phyloP scores from a whole-genome alignment of 1,284 basidiomycete species.

The Exobasidium cylindrosporum region DNA sequence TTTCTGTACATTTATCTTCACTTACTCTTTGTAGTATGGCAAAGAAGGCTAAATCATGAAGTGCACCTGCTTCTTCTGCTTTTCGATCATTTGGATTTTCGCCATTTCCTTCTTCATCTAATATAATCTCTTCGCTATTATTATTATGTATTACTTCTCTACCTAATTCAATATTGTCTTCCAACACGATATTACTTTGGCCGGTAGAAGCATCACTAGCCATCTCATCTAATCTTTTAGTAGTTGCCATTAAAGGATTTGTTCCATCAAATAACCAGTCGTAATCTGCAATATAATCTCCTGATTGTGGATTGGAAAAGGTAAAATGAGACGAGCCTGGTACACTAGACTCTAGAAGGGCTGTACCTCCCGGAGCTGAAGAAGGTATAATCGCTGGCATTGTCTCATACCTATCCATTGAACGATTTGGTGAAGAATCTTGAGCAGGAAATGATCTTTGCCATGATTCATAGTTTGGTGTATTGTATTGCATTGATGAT shows the following conservation, averaged over 20 bases:
- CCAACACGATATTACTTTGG: neutral
- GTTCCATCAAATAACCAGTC: conserved; percentile 41
- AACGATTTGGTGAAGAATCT: neutral
- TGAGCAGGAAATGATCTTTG: neutral
- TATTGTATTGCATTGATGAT: neutral
- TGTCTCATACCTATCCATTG: neutral
- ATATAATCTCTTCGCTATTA: neutral
- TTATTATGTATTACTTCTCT: neutral
- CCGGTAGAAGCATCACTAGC: neutral
- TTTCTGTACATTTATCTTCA: too few species aligned
- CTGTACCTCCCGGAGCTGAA: neutral
- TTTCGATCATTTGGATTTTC: neutral
- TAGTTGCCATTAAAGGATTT: conserved; percentile 22
- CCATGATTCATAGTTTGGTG: neutral
- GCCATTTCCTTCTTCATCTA: neutral
- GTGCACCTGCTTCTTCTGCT: conserved; percentile 21
- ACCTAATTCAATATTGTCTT: neutral
- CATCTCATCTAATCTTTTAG: neutral
- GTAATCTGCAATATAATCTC: conserved; percentile 36
- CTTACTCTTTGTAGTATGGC: conserved; percentile 28
- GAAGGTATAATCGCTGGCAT: neutral
- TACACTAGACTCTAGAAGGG: neutral
- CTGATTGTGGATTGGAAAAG: conserved; percentile 24
- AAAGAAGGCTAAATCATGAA: conserved; percentile 41
- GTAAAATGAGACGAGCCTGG: conserved; percentile 20